Evolutionary conservation across 306 rosid genomes (phyloP), one percentile per base, ranked within the genome.

Genomic region (Dicorynia guianensis): DNA sequence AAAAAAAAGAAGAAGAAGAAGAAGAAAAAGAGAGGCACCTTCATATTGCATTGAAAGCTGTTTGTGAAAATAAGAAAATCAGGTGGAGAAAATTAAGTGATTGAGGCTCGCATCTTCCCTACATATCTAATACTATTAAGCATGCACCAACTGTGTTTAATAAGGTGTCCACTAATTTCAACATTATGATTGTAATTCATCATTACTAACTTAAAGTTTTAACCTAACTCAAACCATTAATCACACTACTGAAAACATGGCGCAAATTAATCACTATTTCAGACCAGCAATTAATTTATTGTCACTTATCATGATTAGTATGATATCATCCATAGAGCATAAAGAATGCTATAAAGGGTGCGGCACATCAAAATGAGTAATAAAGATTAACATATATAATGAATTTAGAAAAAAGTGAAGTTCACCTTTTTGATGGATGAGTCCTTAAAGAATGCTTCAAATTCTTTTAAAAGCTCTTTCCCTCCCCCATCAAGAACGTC

Each of bases 401-500:
- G 47, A 12, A 35, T 65, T 35, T 5, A 42, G 65, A 65, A 67
- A 53, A 64, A 70, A 87, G 60, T 48, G 76, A 88, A 59, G 2
- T 68, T 58, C 76, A 94, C 98, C 98, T 94, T 94, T 79, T 84
- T 90, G 15, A 94, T 90, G 47, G 84, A 84, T 70, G 90, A 86
- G 30, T 94, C 91, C 62, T 88, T 85, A 18, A 94, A 94, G 81
- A 94, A 94, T 5, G 94, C 87, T 58, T 92, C 86, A 84, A 94
- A 91, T 73, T 80, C 87, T 35, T 75, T 67, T 81, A 94, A 80
- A 79, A 94, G 81, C 39, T 87, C 89, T 82, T 81, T 81, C 71
- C 97, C 96, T 15, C 95, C 98, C 76, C 98, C 98, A 80, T 94
- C 98, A 81, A 94, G 97, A 82, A 94, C 88, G 84, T 94, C 98